Evolutionary conservation across 2,329 filamentous ascomycete genomes (phyloP), one percentile per base, ranked within the genome.

Genomic region (Neopestalotiopsis clavispora): DNA sequence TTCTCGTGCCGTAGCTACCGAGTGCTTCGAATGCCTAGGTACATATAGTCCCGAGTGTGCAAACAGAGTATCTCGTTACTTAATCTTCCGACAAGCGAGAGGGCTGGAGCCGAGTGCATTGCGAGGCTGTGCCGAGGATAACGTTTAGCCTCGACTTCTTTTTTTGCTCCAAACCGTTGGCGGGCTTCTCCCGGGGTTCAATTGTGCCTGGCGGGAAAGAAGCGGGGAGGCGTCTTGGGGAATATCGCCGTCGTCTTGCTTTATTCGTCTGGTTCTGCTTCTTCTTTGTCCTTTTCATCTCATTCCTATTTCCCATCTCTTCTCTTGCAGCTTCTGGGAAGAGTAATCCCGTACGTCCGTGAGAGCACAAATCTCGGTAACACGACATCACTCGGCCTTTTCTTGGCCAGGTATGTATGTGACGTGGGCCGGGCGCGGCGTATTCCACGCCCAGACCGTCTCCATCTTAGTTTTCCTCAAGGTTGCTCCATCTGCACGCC

Each of bases 91-190:
- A 66, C 40, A 56, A 57, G 45, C 64, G 64, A 66, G 23, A 40
- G 30, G 32, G 20, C 20, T 28, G 62, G 38, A 40, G 20, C 38
- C 32, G 28, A 62, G 17, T 17, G 14, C 30, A 20, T 62, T 64
- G 40, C 30, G 64, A 56, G 64, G 64, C 64, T 66, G 64, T 57
- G 52, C 64, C 64, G 64, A 66, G 64, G 64, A 34, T 57, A 66
- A 23, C 23, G 23, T 28, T 52, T 40, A 34, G 34, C 30, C 32
- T 20, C 59, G n/a, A 62, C 30, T 13, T 34, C n/a, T 62, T 42
- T 38, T 38, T 38, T 38, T 38, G 34, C 30, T 13, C 59, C 28
- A 34, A 62, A 30, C 30, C 57, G 59, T 20, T 62, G 30, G 28
- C 59, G 59, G 34, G 30, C 42, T 59, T 59, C 30, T 23, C 57